These are phyloP conservation scores for Warburgia ugandensis DNA, from an alignment of 164 flowering plant genomes.

Conservation along the genomic window DNA sequence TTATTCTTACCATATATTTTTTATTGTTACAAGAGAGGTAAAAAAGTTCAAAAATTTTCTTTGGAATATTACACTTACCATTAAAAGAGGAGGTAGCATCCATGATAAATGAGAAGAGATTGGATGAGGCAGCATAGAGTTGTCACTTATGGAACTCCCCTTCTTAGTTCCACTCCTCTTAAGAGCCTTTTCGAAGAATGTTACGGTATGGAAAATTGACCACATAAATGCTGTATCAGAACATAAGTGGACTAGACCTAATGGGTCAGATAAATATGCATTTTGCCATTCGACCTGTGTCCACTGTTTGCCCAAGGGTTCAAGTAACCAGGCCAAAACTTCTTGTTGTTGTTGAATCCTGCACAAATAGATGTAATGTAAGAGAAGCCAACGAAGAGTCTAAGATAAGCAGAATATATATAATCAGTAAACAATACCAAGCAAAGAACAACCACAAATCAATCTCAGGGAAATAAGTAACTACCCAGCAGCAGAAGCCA, in stretches of 20 bases:
- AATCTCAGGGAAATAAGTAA: conserved; percentile 4
- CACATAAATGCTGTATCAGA: conserved; percentile 69
- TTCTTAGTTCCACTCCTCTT: conserved; percentile 80
- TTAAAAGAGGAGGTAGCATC: conserved; percentile 95
- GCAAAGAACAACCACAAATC: neutral
- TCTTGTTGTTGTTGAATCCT: conserved; percentile 92
- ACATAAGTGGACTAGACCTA: conserved; percentile 61
- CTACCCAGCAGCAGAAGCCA: conserved; percentile 99
- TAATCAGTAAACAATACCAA: neutral
- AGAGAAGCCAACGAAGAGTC: no score
- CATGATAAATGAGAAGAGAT: conserved; percentile 85
- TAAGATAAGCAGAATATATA: neutral
- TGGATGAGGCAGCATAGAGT: conserved; percentile 43
- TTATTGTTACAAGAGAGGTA: no score
- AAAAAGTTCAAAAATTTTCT: no score
- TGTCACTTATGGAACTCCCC: conserved; percentile 22
- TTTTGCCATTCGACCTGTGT: conserved; percentile 77
- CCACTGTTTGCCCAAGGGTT: conserved; percentile 92
- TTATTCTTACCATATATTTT: no score
- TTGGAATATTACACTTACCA: conserved; percentile 41
- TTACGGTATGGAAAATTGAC: conserved; percentile 84
- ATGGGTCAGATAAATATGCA: conserved; percentile 70
- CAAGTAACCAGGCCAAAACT: conserved; percentile 90
- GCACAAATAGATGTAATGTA: conserved; percentile 17
- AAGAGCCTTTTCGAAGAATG: conserved; percentile 96